Base-by-base conservation (phyloP, 176 grass and related monocot species). In the Neostapfia colusana region DNA sequence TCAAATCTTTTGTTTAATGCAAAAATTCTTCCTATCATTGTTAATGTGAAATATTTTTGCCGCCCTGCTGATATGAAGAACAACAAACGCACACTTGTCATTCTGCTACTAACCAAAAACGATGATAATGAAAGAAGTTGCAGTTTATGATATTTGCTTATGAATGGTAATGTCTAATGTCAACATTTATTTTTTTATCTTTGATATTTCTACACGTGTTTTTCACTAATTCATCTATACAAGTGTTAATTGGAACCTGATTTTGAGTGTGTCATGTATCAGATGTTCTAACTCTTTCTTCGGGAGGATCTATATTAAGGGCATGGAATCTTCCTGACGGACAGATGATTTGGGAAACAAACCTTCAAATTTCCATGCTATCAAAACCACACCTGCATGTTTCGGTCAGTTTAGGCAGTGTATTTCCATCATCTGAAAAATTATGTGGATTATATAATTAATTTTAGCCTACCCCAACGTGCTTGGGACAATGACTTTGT, bases 261-360 rank as follows among this genome's bases (percentile, higher is more conserved):
- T 78, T 67, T 70, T 83, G 56, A 51, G 70, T 36, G 42, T 90
- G 24, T 82, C 57, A 49, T 74, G 54, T 93, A 8, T 77, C 83
- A 99, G 96, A 95, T 86, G 85, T 87, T 85, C 20, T 99, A 77
- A 90, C 89, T 49, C 96, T 99, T 72, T 95, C 96, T 66, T 95
- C 89, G n/a, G 83, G 82, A 83, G 96, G 96, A 64, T 85, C 85
- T 81, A 46, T 95, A 64, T 80, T 99, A 72, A 95, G 96, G 83
- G 85, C 96, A 81, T 99, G 96, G 96, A 99, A 93, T 89, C 92
- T 99, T 90, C 96, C 92, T 65, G 96, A 99, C 87, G 96, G 96
- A 28, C 92, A 99, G 64, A 92, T 99, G 89, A 82, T 95, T 77
- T 99, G 96, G 96, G 96, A 99, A 70, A 86, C 87, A 34, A 80